phyloP scores from a whole-genome alignment of 2,329 filamentous ascomycete genomes.

The Neofusicoccum kwambonambiense region DNA sequence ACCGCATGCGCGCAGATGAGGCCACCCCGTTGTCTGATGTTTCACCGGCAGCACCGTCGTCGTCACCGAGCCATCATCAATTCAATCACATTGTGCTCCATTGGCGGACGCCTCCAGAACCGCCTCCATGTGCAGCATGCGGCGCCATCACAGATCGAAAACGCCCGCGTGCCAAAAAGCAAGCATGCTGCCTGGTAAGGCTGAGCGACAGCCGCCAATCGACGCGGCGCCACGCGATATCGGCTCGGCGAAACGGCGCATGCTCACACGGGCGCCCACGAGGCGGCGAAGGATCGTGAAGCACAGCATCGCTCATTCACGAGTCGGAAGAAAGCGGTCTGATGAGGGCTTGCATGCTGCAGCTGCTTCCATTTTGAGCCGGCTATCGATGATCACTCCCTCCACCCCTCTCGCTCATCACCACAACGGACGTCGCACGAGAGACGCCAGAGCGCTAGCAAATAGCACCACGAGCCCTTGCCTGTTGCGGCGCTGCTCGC shows the following conservation, averaged over 20 bases:
- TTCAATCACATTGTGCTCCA: background rate
- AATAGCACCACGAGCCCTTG: background rate
- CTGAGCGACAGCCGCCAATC: constrained; percentile 3
- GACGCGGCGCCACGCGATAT: background rate
- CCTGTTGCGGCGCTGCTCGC: constrained; percentile 8
- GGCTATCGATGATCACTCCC: background rate
- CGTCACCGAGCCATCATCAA: background rate
- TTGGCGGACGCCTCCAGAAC: background rate
- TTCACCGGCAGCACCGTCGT: background rate
- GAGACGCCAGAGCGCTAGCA: background rate
- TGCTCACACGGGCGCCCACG: background rate
- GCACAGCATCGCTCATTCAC: background rate
- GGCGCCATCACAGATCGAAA: background rate
- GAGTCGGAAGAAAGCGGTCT: constrained; percentile 13
- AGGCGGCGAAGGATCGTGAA: background rate
- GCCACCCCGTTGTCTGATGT: background rate
- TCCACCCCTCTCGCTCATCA: background rate
- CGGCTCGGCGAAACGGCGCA: constrained; percentile 8
- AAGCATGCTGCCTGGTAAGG: constrained; percentile 11
- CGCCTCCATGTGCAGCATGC: background rate
- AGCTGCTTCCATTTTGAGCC: background rate
- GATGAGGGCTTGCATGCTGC: constrained; percentile 8
- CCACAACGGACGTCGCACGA: background rate
- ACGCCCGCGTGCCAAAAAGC: background rate
- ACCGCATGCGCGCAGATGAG: background rate